Evolutionary conservation across 768 basidiomycete genomes (phyloP).

Genomic region (Panus rudis): DNA sequence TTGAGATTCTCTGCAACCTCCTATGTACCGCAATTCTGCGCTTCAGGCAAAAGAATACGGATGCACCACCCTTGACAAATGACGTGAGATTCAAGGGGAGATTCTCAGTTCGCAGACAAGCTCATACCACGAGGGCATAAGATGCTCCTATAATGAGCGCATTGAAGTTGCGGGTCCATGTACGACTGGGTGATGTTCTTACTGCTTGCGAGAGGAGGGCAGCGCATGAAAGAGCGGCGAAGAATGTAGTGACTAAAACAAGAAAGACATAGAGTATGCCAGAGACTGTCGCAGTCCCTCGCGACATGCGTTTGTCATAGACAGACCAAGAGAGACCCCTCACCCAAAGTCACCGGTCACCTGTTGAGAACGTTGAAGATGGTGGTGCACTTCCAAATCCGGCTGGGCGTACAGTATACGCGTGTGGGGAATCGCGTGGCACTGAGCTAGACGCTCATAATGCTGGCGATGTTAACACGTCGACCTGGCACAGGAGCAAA

Average conservation of each 20-base stretch:
- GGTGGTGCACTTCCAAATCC: too few species aligned
- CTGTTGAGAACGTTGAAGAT: too few species aligned
- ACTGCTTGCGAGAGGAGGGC: conserved; percentile 68
- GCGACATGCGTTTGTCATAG: conserved; percentile 15
- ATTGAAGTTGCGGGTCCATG: conserved; percentile 61
- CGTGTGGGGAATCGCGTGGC: too few species aligned
- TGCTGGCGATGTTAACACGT: too few species aligned
- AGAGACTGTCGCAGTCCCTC: conserved; percentile 44
- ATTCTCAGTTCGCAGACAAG: background rate
- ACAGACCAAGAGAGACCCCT: background rate
- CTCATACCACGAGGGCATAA: conserved; percentile 59
- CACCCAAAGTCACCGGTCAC: too few species aligned
- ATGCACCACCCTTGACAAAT: conserved; percentile 38
- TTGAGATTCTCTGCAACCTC: conserved; percentile 62
- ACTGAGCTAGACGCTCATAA: background rate
- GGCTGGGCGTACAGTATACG: too few species aligned
- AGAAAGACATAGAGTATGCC: conserved; percentile 40
- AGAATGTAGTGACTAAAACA: conserved; percentile 26
- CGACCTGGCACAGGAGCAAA: conserved; percentile 10
- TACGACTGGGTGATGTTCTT: conserved; percentile 46
- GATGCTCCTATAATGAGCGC: conserved; percentile 63
- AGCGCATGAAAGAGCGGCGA: conserved; percentile 55
- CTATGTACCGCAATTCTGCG: conserved; percentile 60
- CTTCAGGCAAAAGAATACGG: conserved; percentile 58
- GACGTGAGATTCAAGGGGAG: background rate